Evolutionary conservation across 805 yeast genomes (phyloP).

Genomic region (Pichia nakasei): DNA sequence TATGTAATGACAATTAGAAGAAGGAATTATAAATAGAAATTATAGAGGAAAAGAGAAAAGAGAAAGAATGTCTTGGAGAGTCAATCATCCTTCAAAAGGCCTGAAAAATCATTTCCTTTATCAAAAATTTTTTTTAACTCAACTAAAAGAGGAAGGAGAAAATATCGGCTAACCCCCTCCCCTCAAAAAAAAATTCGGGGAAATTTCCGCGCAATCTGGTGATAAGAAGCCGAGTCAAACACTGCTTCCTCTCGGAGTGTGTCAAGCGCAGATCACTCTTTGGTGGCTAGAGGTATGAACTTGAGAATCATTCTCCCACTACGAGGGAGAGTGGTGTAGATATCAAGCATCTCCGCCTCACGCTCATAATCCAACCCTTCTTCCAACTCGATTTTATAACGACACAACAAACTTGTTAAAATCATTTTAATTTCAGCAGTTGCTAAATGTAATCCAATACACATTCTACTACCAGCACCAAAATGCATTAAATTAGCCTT

Average conservation of each 20-base stretch:
- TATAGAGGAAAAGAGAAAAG: not conserved
- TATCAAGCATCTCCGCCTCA: conserved; percentile 21
- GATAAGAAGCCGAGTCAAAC: no score
- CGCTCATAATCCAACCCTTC: conserved; percentile 20
- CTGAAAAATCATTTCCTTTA: no score
- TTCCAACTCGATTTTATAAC: conserved; percentile 25
- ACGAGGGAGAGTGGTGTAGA: conserved; percentile 25
- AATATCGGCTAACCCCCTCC: no score
- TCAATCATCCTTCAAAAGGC: not conserved
- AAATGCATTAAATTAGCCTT: conserved; percentile 53
- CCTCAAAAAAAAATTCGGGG: no score
- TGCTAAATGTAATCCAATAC: conserved; percentile 65
- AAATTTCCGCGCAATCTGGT: no score
- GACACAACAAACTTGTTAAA: conserved; percentile 45
- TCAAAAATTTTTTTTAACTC: no score
- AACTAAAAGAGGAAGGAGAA: no score
- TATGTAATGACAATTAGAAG: not conserved
- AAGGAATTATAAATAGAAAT: not conserved
- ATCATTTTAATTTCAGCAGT: conserved; percentile 55
- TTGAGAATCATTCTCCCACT: conserved; percentile 13
- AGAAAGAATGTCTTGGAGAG: not conserved
- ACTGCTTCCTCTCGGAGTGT: no score
- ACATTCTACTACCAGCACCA: conserved; percentile 69
- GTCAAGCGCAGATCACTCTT: no score
- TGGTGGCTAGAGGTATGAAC: no score